These are phyloP conservation scores for Cystobasidium sp. DNA, from an alignment of 1,284 basidiomycete genomes.

Conservation along the genomic window DNA sequence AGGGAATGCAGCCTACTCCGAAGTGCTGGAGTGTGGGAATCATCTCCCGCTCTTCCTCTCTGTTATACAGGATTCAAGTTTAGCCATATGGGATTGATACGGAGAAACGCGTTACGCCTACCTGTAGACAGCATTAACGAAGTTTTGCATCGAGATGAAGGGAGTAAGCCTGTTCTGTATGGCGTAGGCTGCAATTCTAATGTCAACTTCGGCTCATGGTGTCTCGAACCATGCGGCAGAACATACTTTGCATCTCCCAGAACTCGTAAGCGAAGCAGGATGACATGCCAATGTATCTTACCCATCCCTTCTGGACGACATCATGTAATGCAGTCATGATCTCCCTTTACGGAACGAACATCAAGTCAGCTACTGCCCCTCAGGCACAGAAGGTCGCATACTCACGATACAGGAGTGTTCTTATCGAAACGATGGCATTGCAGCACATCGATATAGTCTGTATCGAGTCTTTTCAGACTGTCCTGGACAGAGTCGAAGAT, in stretches of 20 bases:
- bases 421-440: conserved; percentile 61
- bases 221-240: conserved; percentile 1
- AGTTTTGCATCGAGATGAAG: conserved; percentile 60
- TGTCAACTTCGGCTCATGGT: not conserved
- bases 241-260: conserved; percentile 68
- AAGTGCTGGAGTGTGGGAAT: conserved; percentile 54
- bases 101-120: conserved; percentile 4
- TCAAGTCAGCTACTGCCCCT: conserved; percentile 57
- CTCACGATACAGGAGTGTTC: conserved; percentile 64
- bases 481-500: conserved; percentile 44
- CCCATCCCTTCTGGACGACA: conserved; percentile 64
- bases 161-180: conserved; percentile 51
- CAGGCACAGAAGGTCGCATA: not conserved
- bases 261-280: conserved; percentile 59
- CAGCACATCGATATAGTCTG: conserved; percentile 52
- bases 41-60: conserved; percentile 59
- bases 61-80: conserved; percentile 56
- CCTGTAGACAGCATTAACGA: conserved; percentile 45
- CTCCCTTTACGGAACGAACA: conserved; percentile 63
- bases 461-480: conserved; percentile 46
- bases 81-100: not conserved
- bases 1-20: conserved; percentile 58
- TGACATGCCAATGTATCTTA: conserved; percentile 69
- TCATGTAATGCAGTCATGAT: conserved; percentile 72
- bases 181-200: conserved; percentile 44